Evolutionary conservation across 2,329 filamentous ascomycete genomes (phyloP), one percentile per base, ranked within the genome.

Genomic region (Cladosporium phlei): DNA sequence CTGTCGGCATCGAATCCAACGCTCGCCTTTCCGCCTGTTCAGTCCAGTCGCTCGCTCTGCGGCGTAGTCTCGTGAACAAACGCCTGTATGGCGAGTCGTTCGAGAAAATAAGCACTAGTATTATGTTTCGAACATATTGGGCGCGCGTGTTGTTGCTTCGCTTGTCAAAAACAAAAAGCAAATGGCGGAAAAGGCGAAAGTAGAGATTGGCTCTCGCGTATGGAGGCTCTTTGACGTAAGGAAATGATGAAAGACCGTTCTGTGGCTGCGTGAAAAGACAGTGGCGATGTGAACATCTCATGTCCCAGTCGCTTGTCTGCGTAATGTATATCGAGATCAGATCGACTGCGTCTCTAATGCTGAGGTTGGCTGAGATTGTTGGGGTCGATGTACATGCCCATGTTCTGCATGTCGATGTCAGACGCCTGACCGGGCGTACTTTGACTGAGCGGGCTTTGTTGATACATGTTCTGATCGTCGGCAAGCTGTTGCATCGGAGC

Each of bases 381-480:
- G 8, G 70, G 70, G 52, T 74, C 71, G 46, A 74, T 68, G 40
- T 70, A 73, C 55, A 70, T 67, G 47, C 71, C 69, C 48, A 71
- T 62, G 32, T 67, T 68, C 39, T 71, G 65, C 67, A 73, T 70
- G 54, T 73, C 69, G 25, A 60, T 40, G 12, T 47, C 35, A 45
- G 42, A 54, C 24, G 59, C 58, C 24, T 59, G 50, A 19, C 51
- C 43, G n/a, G 38, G 47, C 66, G 58, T 34, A 61, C 60, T 5
- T 66, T 69, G 3, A 64, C 70, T 51, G 61, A 60, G 57, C 20
- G 61, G 61, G 14, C 60, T 64, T 12, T 56, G 55, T 19, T 63
- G 59, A 49, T 58, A 64, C 46, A 62, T 56, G 38, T 57, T 53
- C 34, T 61, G 58, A 16, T 63, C 63, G 16, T 63, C 55, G 22